Base-by-base conservation (phyloP, 306 rosid genomes). In the Nissolia schottii region DNA sequence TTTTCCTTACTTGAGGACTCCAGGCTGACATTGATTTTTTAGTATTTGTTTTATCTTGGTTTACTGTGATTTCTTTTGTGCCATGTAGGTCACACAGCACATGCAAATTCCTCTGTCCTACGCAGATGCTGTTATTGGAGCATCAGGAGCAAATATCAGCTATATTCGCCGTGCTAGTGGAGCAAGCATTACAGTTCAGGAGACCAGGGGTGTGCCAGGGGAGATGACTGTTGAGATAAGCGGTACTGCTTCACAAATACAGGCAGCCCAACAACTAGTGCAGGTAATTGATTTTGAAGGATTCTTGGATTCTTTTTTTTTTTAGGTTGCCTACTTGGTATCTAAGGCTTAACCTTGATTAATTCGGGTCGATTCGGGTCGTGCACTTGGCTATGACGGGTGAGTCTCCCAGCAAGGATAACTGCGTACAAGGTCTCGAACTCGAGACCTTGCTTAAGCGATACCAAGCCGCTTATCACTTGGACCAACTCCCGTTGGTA, bases 151-250 rank as follows among this genome's bases (percentile, higher is more conserved):
- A 59, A 85, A 85, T 76, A 85, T 82, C 66, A 85, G 89, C 75
- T 85, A 85, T 73, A 82, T 85, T 29, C 87, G 89, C 3, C 89
- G 87, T 24, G 87, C 85, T 50, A 85, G 89, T 77, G 89, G 89
- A 20, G 87, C 89, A 46, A 85, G 81, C 67, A 77, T 85, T 55
- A 84, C 89, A 80, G 80, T 85, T 80, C 89, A 85, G 78, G 89
- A 85, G 73, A 85, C 89, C 19, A 82, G 85, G 71, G 89, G 89
- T 74, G 79, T 80, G 51, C 89, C 89, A 12, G 89, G 85, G 64
- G 87, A 85, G 78, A 85, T 82, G 89, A 85, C 89, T 67, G 87
- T 82, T 55, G 89, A 85, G 77, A 85, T 85, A 48, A 82, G 77
- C 66, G 89, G 89, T 55, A 74, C 83, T 55, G 81, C 85, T 60